A percentile compares a stretch with the other conserved stretches of the same genome.
Evolutionary conservation across 257 asterid genomes (phyloP).

Genomic region (Hygrophila difformis): DNA sequence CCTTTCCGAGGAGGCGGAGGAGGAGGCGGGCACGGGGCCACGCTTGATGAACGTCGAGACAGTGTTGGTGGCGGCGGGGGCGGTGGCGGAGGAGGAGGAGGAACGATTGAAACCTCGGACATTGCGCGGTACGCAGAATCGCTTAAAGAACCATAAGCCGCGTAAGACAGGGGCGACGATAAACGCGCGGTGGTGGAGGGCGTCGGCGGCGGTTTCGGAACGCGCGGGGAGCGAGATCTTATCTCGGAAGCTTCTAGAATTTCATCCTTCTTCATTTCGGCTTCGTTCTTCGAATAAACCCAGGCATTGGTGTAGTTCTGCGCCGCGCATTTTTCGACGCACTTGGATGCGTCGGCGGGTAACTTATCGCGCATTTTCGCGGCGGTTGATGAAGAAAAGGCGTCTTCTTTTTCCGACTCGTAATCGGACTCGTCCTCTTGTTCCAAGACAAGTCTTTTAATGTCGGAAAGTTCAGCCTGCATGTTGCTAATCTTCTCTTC

Average conservation of each 20-base stretch:
- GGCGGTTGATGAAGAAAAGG: constrained; percentile 29
- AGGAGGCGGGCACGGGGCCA: constrained; percentile 28
- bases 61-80: constrained; percentile 1
- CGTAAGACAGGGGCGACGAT: constrained; percentile 36
- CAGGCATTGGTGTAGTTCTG: constrained; percentile 10
- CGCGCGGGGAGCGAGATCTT: constrained; percentile 66
- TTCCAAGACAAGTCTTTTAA: constrained; percentile 49
- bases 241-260: constrained; percentile 36
- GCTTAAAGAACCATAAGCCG: constrained; percentile 45
- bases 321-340: constrained; percentile 38
- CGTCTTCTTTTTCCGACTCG: too few relatives aligned
- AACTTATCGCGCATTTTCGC: constrained; percentile 29
- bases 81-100: constrained; percentile 26
- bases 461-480: constrained; percentile 54
- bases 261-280: constrained; percentile 31
- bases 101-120: constrained; percentile 20
- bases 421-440: constrained; percentile 26
- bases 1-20: constrained; percentile 35
- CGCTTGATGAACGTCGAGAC: constrained; percentile 2
- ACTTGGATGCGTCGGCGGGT: constrained; percentile 11
- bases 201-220: constrained; percentile 90
- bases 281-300: not conserved
- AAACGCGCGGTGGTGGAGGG: constrained; percentile 51
- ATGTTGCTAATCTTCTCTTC: constrained; percentile 44
- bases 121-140: constrained; percentile 61